phyloP scores from a whole-genome alignment of 1,284 basidiomycete genomes.

The Cutaneotrichosporon curvatum region DNA sequence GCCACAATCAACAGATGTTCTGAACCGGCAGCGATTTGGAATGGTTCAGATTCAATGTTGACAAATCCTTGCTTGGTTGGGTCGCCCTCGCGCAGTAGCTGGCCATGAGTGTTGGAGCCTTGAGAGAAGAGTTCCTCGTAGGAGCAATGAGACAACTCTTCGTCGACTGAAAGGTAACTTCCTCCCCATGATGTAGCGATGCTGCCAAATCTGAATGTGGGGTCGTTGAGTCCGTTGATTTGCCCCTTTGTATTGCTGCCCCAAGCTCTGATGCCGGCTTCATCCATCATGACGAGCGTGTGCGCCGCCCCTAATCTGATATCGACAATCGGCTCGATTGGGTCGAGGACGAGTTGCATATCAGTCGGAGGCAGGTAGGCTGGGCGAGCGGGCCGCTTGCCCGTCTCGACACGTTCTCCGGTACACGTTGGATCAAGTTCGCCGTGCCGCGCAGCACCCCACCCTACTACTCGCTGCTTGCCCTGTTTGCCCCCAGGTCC shows the following conservation, averaged over 20 bases:
- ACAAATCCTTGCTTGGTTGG: neutral
- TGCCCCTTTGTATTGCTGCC: conserved; percentile 69
- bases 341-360: conserved; percentile 13
- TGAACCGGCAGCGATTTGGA: conserved; percentile 63
- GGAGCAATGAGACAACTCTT: too few relatives aligned
- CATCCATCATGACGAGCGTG: conserved; percentile 53
- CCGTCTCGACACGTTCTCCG: conserved; percentile 16
- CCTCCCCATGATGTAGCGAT: conserved; percentile 75
- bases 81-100: conserved; percentile 55
- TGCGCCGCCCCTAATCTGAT: conserved; percentile 64
- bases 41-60: too few relatives aligned
- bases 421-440: conserved; percentile 43
- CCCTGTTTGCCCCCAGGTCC: neutral
- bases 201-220: conserved; percentile 22
- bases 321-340: conserved; percentile 17
- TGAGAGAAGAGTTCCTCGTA: conserved; percentile 54
- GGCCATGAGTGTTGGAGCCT: conserved; percentile 63
- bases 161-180: conserved; percentile 54
- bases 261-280: conserved; percentile 51
- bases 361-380: conserved; percentile 17
- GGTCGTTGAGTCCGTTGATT: conserved; percentile 48
- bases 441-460: conserved; percentile 75
- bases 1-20: conserved; percentile 62
- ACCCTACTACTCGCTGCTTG: conserved; percentile 55
- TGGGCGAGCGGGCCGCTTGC: conserved; percentile 18